A percentile compares a stretch with the other conserved stretches of the same genome.
Evolutionary conservation across 106 monocot genomes (phyloP).

Genomic region (Agapanthus africanus): DNA sequence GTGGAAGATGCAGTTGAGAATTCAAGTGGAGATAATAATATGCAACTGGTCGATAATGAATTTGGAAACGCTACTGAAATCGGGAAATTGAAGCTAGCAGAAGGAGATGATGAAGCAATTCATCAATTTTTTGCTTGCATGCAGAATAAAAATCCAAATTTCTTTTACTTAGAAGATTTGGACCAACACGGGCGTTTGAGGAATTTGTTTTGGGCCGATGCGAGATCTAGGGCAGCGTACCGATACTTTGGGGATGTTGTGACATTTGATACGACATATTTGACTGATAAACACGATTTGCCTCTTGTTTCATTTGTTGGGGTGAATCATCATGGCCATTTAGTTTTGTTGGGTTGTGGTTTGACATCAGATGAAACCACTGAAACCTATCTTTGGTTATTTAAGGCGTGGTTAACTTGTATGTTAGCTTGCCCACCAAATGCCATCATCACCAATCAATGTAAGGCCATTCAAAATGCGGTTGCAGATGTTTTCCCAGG

Average conservation of each 20-base stretch:
- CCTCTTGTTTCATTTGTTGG: constrained; percentile 53
- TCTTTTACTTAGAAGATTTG: constrained; percentile 65
- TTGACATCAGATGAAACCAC: constrained; percentile 37
- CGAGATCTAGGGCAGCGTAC: constrained; percentile 43
- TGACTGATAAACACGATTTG: constrained; percentile 46
- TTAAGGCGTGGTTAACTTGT: constrained; percentile 41
- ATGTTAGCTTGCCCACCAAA: constrained; percentile 33
- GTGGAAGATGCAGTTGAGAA: constrained; percentile 15
- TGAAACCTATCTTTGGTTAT: constrained; percentile 56
- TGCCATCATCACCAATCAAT: constrained; percentile 48
- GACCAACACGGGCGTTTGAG: constrained; percentile 38
- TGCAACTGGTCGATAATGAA: constrained; percentile 30
- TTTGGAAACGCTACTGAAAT: constrained; percentile 27
- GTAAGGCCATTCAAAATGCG: constrained; percentile 37
- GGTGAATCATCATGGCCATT: constrained; percentile 56
- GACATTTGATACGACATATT: constrained; percentile 45
- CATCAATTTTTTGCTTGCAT: constrained; percentile 45
- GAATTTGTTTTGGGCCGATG: constrained; percentile 64
- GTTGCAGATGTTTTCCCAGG: constrained; percentile 35
- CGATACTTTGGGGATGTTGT: constrained; percentile 59
- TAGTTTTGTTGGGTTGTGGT: constrained; percentile 48
- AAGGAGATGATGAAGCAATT: constrained; percentile 52
- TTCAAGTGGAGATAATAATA: constrained; percentile 10
- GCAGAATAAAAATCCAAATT: constrained; percentile 56
- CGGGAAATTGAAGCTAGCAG: constrained; percentile 38